phyloP scores from a whole-genome alignment of 495 filamentous ascomycete species.

The Talaromyces adpressus region DNA sequence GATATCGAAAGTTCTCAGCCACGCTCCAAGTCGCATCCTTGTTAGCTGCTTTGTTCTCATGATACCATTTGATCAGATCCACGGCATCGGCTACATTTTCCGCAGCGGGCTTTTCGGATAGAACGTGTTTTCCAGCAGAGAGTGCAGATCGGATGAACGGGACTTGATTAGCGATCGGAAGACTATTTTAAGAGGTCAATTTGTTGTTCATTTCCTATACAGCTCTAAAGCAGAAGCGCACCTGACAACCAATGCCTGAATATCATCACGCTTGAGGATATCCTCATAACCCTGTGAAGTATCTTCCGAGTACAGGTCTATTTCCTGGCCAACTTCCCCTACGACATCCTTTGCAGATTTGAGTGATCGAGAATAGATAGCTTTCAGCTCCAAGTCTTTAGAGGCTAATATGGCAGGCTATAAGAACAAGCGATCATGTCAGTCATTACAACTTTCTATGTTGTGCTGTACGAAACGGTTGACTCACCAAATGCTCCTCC shows the following conservation, averaged over 20 bases:
- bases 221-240: constrained; percentile 17
- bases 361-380: constrained; percentile 56
- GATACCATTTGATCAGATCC: constrained; percentile 50
- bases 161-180: constrained; percentile 32
- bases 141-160: constrained; percentile 42
- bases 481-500: constrained; percentile 21
- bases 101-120: constrained; percentile 70
- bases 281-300: constrained; percentile 50
- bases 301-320: constrained; percentile 59
- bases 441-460: neutral
- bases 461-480: no score
- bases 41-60: constrained; percentile 23
- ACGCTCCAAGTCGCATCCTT: constrained; percentile 44
- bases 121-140: constrained; percentile 66
- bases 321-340: neutral
- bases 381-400: constrained; percentile 42
- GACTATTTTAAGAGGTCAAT: constrained; percentile 10
- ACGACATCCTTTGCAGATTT: constrained; percentile 40
- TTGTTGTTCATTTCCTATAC: neutral
- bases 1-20: constrained; percentile 66
- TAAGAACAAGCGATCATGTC: neutral
- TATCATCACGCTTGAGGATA: constrained; percentile 57
- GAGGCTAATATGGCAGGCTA: constrained; percentile 44
- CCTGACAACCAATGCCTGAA: constrained; percentile 63
- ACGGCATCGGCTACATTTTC: constrained; percentile 47